Evolutionary conservation across 2,329 filamentous ascomycete species (phyloP).

Genomic region (Sporothrix variecibatus): DNA sequence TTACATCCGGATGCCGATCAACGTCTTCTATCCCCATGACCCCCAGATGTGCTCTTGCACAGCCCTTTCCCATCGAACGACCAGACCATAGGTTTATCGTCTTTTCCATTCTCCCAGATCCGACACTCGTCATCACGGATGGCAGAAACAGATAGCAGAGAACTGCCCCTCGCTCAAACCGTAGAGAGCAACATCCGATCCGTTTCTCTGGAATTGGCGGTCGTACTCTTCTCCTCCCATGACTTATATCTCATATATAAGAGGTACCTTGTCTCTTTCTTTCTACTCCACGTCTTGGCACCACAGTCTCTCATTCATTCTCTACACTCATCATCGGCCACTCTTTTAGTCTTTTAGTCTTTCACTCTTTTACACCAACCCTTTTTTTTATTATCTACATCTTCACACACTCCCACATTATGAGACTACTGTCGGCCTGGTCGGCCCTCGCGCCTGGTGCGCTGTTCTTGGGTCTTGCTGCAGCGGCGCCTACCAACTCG

Average conservation of each 20-base stretch:
- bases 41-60: background rate
- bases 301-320: background rate
- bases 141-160: background rate
- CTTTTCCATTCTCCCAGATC: background rate
- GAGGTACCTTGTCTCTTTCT: background rate
- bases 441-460: constrained; percentile 23
- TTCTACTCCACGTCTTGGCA: background rate
- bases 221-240: background rate
- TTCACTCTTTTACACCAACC: background rate
- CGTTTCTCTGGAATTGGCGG: background rate
- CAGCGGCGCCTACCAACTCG: constrained; percentile 24
- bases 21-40: background rate
- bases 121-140: background rate
- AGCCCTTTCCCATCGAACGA: background rate
- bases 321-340: background rate
- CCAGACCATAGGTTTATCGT: background rate
- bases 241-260: background rate
- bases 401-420: background rate
- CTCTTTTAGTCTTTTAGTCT: background rate
- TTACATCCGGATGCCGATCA: background rate
- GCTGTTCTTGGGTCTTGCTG: constrained; percentile 8
- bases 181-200: constrained; percentile 7
- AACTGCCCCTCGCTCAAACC: constrained; percentile 4
- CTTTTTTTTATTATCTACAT: background rate
- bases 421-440: constrained; percentile 21